A percentile compares a stretch with the other conserved stretches of the same genome.
phyloP scores from a whole-genome alignment of 139 green algal genomes.

The Yamagishiella unicocca region DNA sequence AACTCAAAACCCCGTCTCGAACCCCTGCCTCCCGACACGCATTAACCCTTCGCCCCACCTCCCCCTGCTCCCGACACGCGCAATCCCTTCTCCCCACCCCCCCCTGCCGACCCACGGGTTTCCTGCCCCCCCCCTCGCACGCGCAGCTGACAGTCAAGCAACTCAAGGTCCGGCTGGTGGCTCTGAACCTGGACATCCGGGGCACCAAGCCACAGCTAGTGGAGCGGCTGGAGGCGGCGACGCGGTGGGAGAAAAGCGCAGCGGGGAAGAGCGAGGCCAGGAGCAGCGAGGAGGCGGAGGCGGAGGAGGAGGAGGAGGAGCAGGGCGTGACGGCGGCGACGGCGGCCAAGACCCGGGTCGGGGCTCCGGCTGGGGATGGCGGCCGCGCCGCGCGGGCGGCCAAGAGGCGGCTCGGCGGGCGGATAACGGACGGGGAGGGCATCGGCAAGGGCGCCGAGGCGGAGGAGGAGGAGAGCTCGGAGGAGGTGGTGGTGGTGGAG shows the following conservation, averaged over 20 bases:
- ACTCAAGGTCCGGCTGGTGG: slow-evolving; percentile 55
- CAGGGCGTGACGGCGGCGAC: not conserved
- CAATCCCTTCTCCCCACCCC: too few species aligned
- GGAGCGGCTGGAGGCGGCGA: slow-evolving; percentile 48
- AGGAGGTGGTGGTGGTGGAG: not conserved
- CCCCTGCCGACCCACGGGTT: too few species aligned
- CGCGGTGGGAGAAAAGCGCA: not conserved
- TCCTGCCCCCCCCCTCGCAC: not conserved
- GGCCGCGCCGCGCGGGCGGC: too few species aligned
- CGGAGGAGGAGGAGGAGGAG: slow-evolving; percentile 21
- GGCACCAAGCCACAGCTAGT: slow-evolving; percentile 61
- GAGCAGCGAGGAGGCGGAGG: slow-evolving; percentile 1
- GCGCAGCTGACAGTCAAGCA: slow-evolving; percentile 61
- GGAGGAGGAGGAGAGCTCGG: not conserved
- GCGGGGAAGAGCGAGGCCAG: not conserved
- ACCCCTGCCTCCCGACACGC: too few species aligned
- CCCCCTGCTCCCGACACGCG: not conserved
- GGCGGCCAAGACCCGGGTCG: not conserved
- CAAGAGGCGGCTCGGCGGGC: not conserved
- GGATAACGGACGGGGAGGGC: not conserved
- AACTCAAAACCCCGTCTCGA: not conserved
- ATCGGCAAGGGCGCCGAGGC: not conserved
- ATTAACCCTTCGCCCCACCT: not conserved
- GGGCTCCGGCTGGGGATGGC: too few species aligned
- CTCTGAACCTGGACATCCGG: slow-evolving; percentile 38